Evolutionary conservation across 345 rosid species (phyloP).

Genomic region (Citrus glauca): DNA sequence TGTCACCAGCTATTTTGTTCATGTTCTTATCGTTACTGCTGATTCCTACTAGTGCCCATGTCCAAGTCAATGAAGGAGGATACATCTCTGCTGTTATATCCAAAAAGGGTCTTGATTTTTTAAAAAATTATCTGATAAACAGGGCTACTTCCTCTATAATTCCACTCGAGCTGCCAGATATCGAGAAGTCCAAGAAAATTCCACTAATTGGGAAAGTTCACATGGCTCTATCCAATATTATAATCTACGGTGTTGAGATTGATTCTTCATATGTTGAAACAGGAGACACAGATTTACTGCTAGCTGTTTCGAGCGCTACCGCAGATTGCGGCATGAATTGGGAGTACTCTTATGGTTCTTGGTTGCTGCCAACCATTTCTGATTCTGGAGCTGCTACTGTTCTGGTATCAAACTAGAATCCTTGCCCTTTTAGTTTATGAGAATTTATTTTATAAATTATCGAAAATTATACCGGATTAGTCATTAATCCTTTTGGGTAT

Average conservation of each 20-base stretch:
- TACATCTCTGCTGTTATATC: constrained; percentile 46
- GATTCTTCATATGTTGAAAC: constrained; percentile 46
- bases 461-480: background rate
- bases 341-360: constrained; percentile 56
- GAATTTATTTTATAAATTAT: background rate
- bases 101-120: constrained; percentile 58
- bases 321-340: constrained; percentile 70
- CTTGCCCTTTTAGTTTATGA: background rate
- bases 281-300: constrained; percentile 41
- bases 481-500: background rate
- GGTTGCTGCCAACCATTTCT: constrained; percentile 49
- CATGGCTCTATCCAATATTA: constrained; percentile 48
- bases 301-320: constrained; percentile 55
- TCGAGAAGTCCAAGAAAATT: constrained; percentile 51
- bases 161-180: constrained; percentile 53
- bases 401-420: constrained; percentile 34
- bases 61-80: constrained; percentile 38
- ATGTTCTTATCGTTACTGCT: constrained; percentile 26
- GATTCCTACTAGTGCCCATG: constrained; percentile 32
- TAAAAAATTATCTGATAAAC: constrained; percentile 45
- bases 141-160: constrained; percentile 54
- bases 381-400: constrained; percentile 63
- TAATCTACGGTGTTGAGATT: constrained; percentile 37
- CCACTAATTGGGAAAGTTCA: constrained; percentile 58
- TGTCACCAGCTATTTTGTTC: constrained; percentile 16